phyloP scores from a whole-genome alignment of 768 basidiomycete species.

The Dentipellis fragilis region DNA sequence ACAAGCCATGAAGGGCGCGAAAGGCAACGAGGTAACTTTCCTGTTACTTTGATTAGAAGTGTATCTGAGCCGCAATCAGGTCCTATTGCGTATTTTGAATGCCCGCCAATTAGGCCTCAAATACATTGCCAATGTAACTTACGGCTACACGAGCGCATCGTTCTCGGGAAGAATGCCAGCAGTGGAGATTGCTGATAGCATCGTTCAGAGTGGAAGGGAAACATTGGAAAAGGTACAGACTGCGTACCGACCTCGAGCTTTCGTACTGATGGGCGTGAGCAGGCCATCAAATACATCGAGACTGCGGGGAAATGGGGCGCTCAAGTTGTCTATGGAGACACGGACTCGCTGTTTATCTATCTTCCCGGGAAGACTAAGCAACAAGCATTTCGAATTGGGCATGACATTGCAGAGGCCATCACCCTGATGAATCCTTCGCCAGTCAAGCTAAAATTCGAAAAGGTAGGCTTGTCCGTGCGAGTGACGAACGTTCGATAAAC shows the following conservation, averaged over 20 bases:
- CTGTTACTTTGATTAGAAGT: constrained; percentile 2
- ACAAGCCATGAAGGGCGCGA: constrained; percentile 81
- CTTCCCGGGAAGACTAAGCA: constrained; percentile 87
- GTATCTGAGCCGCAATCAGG: constrained; percentile 31
- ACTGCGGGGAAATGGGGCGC: constrained; percentile 79
- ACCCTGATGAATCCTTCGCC: constrained; percentile 84
- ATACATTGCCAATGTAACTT: constrained; percentile 89
- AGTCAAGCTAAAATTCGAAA: constrained; percentile 95
- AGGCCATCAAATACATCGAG: constrained; percentile 83
- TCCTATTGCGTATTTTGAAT: constrained; percentile 65
- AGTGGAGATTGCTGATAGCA: constrained; percentile 96
- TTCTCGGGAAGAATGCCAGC: constrained; percentile 98
- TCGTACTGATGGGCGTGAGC: background rate
- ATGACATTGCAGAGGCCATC: constrained; percentile 85
- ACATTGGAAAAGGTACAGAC: constrained; percentile 78
- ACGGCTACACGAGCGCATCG: constrained; percentile 91
- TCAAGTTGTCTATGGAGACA: constrained; percentile 90
- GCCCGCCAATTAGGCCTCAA: constrained; percentile 91
- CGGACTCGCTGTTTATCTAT: constrained; percentile 91
- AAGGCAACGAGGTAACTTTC: constrained; percentile 56
- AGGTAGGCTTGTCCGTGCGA: constrained; percentile 36
- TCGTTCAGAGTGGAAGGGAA: constrained; percentile 93
- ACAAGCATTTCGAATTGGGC: constrained; percentile 85
- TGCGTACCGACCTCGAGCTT: background rate
- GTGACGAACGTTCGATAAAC: background rate